Evolutionary conservation across 352 stramenopile species (phyloP).

Genomic region (Globisporangium spinosum): DNA sequence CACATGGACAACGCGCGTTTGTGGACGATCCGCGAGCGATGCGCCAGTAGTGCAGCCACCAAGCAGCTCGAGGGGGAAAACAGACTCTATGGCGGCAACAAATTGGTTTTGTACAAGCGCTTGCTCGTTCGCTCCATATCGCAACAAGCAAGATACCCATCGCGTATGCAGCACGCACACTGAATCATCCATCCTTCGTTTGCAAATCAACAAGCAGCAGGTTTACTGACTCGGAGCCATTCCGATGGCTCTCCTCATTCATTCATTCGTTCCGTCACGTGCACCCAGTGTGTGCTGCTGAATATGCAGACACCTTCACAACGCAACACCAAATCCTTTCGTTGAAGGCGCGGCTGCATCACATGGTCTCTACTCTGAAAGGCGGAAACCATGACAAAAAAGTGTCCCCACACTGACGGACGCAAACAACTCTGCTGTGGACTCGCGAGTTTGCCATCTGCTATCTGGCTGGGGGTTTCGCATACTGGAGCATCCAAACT

Average conservation of each 20-base stretch:
- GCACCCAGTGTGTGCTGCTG: not conserved
- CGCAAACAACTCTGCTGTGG: slow-evolving; percentile 2
- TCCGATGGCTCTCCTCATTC: not conserved
- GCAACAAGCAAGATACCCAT: not conserved
- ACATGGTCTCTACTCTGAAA: not conserved
- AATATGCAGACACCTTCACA: not conserved
- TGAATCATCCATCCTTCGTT: not conserved
- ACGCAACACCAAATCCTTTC: not conserved
- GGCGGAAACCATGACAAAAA: slow-evolving; percentile 4
- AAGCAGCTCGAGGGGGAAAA: not conserved
- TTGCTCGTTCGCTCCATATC: not conserved
- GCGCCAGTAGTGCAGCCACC: slow-evolving; percentile 7
- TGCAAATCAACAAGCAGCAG: not conserved
- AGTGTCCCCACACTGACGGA: not conserved
- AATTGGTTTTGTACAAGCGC: not conserved
- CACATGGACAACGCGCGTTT: not conserved
- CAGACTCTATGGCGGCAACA: not conserved
- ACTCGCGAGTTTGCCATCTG: not conserved
- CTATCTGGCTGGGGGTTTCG: not conserved
- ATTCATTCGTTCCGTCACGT: not conserved
- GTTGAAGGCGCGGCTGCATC: not conserved
- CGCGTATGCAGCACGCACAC: not conserved
- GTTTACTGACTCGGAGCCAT: slow-evolving; percentile 1
- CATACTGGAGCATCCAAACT: not conserved
- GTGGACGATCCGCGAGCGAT: not conserved